Evolutionary conservation across 192 early-diverging fungal genomes (phyloP), one percentile per base, ranked within the genome.

Genomic region (Backusella macrospora): DNA sequence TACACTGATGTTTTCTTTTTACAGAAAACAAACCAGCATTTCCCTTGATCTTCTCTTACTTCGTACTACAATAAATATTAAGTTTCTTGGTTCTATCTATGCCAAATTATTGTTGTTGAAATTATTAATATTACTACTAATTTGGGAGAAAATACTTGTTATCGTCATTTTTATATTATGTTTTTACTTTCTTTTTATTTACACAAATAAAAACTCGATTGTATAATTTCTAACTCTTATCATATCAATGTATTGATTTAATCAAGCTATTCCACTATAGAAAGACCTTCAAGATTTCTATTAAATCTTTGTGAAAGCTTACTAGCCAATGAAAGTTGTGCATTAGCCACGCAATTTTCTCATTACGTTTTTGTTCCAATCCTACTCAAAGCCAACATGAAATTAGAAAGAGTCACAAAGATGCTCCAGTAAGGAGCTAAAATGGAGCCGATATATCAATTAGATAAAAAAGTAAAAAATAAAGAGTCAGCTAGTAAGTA

Each of bases 341-440:
- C 52, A 59, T 59, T 23, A 26, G 52, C 52, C 52, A 59, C 52
- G 0, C 26, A 10, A 10, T 26, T 59, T 23, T 59, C 18, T 26
- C n/a, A 52, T 23, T n/a, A 23, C 21, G 3, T 52, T 52, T 52
- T 59, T 26, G 21, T 59, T 23, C 21, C 26, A 59, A 21, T 59
- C 21, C 23, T 59, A 23, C 21, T 23, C 52, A 59, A 59, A 59
- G 21, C 52, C 21, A 21, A n/a, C 21, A 59, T 23, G 0, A 26
- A 59, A 59, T 59, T 59, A 59, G 52, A 59, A 59, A 59, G 21
- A 59, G 52, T 59, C 10, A 59, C 52, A 4, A 59, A 59, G 52
- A 26, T 12, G 26, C 52, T 59, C 48, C 52, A 59, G n/a, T 12
- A 10, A 10, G 9, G 21, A 59, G 26, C 52, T 59, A 59, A 59